Percentiles rank a stretch among this genome's conserved stretches.
Evolutionary conservation across 768 basidiomycete species (phyloP).

Genomic region (Lentinula guzmanii): DNA sequence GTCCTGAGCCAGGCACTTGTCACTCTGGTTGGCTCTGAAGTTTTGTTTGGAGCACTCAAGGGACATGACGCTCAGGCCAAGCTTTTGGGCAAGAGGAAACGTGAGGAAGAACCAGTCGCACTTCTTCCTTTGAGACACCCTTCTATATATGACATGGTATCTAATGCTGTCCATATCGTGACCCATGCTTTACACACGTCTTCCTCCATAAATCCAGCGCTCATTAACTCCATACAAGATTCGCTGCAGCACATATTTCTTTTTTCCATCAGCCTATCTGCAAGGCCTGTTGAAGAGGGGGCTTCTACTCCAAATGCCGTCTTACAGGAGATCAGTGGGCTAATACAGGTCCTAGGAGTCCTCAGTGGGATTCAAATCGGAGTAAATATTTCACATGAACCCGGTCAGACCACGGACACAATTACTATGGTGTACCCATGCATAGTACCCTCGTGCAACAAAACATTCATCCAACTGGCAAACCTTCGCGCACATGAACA

Average conservation of each 20-base stretch:
- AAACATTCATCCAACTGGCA: conserved; percentile 65
- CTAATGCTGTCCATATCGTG: conserved; percentile 55
- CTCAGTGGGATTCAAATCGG: conserved; percentile 73
- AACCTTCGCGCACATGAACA: conserved; percentile 68
- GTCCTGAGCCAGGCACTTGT: conserved; percentile 59
- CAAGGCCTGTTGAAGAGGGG: conserved; percentile 37
- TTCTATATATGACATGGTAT: conserved; percentile 49
- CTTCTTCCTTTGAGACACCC: conserved; percentile 21
- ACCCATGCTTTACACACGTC: conserved; percentile 40
- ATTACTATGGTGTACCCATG: conserved; percentile 81
- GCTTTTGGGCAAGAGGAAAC: conserved; percentile 71
- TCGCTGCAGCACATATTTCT: conserved; percentile 74
- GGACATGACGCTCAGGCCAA: conserved; percentile 60
- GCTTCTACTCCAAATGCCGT: conserved; percentile 49
- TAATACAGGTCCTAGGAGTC: conserved; percentile 79
- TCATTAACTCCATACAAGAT: conserved; percentile 66
- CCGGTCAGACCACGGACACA: conserved; percentile 40
- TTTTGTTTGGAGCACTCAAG: conserved; percentile 58
- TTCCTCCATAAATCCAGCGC: conserved; percentile 44
- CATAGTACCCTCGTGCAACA: conserved; percentile 55
- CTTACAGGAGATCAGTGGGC: conserved; percentile 72
- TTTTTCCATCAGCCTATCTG: conserved; percentile 69
- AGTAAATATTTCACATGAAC: conserved; percentile 26
- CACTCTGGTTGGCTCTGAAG: conserved; percentile 57
- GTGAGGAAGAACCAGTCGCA: conserved; percentile 32